Evolutionary conservation across 108 stramenopile genomes (phyloP), one percentile per base, ranked within the genome.

Genomic region (Discostella stelligeroides): DNA sequence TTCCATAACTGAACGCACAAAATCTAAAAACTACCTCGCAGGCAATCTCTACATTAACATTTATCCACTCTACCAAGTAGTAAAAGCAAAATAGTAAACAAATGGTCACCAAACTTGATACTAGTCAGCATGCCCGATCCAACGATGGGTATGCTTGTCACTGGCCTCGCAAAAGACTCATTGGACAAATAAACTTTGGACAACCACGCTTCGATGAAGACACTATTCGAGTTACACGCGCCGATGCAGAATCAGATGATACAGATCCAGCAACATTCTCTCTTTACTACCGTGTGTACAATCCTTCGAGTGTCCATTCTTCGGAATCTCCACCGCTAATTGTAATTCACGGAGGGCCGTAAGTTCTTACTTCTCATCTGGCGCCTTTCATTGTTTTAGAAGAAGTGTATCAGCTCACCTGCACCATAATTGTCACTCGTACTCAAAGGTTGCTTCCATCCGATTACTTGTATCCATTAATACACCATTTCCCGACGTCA

Each of bases 311-410:
- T 40, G 45, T 80, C 24, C 57, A 65, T 37, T 79, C 70, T 27
- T 23, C 30, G 15, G 63, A 72, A 37, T 73, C 71, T 21, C 79
- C 79, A 48, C 79, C 79, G 21, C 54, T 80, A 43, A 7, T 80
- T 42, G 72, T 80, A 14, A 43, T 80, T 15, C 79, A 80, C 47
- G 79, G 79, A 41, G 79, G 79, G 42, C 79, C 79, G 79, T 79
- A 47, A 79, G 77, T 79, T 60, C 49, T 38, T n/a, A 9, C 4
- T 60, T 18, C 46, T 10, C 27, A 10, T 49, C 40, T 45, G 40
- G 20, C 17, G 18, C 23, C 63, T 27, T 30, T 14, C 46, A 8
- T 29, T 27, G 38, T 49, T 63, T 25, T 47, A 34, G 39, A 29
- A 18, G 47, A 60, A 43, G 34, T 34, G 34, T 34, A 13, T 30